Conservation (phyloP, 192 early-diverging fungal genomes). For the Backusella psychrophila region DNA sequence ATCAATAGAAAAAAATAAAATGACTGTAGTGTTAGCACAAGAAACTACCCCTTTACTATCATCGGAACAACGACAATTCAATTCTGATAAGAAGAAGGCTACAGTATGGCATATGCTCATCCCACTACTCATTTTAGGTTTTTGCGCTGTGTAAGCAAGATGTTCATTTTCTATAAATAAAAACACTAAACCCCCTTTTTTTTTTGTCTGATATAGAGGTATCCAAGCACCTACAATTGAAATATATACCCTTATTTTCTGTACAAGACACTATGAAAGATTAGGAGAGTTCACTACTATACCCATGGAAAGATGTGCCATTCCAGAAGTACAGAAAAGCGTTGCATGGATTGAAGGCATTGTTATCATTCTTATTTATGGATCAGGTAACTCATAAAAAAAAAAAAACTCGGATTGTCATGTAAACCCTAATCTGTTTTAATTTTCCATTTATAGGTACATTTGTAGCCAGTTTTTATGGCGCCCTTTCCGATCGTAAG, state of each 20-base stretch:
- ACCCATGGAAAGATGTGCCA: background rate
- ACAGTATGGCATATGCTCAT: background rate
- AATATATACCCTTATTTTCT: background rate
- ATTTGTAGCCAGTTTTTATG: slow-evolving; percentile 24
- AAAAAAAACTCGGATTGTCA: background rate
- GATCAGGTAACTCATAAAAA: background rate
- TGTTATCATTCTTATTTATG: background rate
- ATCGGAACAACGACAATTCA: background rate
- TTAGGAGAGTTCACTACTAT: background rate
- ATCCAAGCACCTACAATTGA: background rate
- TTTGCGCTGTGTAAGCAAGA: background rate
- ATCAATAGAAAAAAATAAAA: background rate
- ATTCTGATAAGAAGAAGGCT: background rate
- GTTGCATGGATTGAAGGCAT: background rate
- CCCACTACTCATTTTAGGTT: background rate
- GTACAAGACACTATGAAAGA: background rate
- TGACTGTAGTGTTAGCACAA: background rate
- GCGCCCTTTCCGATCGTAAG: slow-evolving; percentile 28
- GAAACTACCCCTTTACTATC: background rate
- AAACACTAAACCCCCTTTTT: no score
- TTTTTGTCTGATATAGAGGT: background rate
- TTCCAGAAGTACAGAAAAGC: background rate
- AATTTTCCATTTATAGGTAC: slow-evolving; percentile 8
- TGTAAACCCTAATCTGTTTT: background rate
- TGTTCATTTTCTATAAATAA: no score